Evolutionary conservation across 1,284 basidiomycete species (phyloP).

Genomic region (Tranzscheliella williamsii): DNA sequence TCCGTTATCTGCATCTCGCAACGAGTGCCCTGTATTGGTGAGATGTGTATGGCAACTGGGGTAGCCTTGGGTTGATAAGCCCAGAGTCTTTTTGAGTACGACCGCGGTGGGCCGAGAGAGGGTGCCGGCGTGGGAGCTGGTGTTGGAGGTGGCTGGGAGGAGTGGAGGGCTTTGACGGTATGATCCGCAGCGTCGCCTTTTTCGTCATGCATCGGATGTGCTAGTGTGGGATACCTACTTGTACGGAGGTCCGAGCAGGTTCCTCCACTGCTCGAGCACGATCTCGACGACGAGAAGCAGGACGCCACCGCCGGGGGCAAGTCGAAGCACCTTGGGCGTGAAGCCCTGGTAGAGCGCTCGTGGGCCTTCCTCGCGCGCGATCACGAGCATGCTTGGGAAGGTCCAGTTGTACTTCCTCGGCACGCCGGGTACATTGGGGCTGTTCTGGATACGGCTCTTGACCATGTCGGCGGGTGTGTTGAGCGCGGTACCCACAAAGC

Average conservation of each 20-base stretch:
- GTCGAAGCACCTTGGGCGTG: conserved; percentile 68
- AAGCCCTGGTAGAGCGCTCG: conserved; percentile 94
- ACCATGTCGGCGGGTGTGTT: conserved; percentile 89
- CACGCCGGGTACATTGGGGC: conserved; percentile 63
- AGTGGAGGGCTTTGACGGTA: no score
- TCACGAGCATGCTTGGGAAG: conserved; percentile 69
- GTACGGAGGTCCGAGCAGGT: conserved; percentile 52
- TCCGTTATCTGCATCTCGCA: no score
- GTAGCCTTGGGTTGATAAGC: no score
- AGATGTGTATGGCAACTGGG: no score
- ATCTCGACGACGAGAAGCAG: conserved; percentile 69
- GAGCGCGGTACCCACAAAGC: conserved; percentile 76
- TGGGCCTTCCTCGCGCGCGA: conserved; percentile 86
- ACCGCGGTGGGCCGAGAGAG: no score
- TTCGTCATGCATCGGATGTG: no score
- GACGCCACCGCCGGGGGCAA: conserved; percentile 93
- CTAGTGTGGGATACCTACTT: conserved; percentile 15
- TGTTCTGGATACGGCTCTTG: conserved; percentile 90
- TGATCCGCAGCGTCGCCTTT: no score
- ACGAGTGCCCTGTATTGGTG: no score
- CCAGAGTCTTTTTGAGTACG: no score
- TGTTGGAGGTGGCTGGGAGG: no score
- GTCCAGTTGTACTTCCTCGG: conserved; percentile 84
- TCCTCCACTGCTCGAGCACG: conserved; percentile 43
- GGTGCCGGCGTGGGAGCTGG: no score